phyloP scores from a whole-genome alignment of 176 grass and related monocot species.

The Themeda triandra region DNA sequence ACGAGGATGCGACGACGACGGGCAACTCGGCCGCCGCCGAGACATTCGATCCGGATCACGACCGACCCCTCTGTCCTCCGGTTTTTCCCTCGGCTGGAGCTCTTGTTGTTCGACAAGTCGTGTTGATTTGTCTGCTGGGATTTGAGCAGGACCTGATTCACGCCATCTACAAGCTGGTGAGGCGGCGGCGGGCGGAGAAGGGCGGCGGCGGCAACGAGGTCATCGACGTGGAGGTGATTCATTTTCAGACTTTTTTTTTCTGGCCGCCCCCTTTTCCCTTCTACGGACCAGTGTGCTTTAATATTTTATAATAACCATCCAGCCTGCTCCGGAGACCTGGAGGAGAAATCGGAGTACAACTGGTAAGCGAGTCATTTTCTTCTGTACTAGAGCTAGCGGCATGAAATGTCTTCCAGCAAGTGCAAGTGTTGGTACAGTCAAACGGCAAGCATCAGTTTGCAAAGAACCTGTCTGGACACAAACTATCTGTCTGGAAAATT shows the following conservation, averaged over 20 bases:
- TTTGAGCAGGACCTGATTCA: conserved; percentile 61
- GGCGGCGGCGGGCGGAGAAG: conserved; percentile 42
- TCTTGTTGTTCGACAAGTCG: background rate
- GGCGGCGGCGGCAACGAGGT: conserved; percentile 10
- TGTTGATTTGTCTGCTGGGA: background rate
- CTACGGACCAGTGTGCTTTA: background rate
- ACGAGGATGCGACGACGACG: conserved; percentile 6
- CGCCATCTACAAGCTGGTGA: conserved; percentile 85
- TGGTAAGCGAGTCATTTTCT: conserved; percentile 15
- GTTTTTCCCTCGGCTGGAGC: no score
- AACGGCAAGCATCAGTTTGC: background rate
- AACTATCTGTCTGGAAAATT: background rate
- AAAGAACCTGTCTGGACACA: background rate
- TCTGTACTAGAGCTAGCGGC: no score
- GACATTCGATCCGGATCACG: conserved; percentile 30
- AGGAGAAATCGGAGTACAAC: conserved; percentile 58
- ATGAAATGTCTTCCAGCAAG: background rate
- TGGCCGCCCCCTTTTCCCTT: no score
- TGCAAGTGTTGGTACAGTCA: background rate
- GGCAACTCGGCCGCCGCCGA: background rate
- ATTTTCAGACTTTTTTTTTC: background rate
- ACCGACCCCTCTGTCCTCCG: background rate
- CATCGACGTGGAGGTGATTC: conserved; percentile 51
- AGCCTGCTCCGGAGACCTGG: conserved; percentile 52
- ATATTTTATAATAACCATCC: background rate